phyloP scores from a whole-genome alignment of 2,329 filamentous ascomycete species.

The Daldinia eschscholtzii region DNA sequence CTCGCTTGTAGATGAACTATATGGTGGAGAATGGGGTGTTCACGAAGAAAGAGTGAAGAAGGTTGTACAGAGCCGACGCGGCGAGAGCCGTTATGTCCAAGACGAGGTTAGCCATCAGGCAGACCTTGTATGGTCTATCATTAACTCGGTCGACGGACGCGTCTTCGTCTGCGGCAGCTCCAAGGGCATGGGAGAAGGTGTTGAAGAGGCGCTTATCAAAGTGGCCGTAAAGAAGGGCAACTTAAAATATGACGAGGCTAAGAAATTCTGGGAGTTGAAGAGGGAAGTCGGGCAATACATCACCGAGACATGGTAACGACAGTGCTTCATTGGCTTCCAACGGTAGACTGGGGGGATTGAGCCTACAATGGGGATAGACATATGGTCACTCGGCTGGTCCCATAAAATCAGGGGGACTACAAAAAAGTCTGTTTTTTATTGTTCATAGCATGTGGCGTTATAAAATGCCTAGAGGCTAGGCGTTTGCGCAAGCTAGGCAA shows the following conservation, averaged over 20 bases:
- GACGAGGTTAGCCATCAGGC: slow-evolving; percentile 93
- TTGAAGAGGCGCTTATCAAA: slow-evolving; percentile 87
- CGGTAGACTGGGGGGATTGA: not conserved
- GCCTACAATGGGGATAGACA: not conserved
- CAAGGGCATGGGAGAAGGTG: slow-evolving; percentile 97
- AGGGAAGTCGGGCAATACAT: slow-evolving; percentile 95
- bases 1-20: slow-evolving; percentile 93
- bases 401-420: slow-evolving; percentile 4
- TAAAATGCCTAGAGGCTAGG: slow-evolving; percentile 32
- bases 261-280: slow-evolving; percentile 91
- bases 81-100: slow-evolving; percentile 92
- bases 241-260: slow-evolving; percentile 82
- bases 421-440: slow-evolving; percentile 23
- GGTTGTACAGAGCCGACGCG: slow-evolving; percentile 80
- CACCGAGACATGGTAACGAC: slow-evolving; percentile 76
- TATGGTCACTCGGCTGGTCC: slow-evolving; percentile 6
- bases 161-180: slow-evolving; percentile 97
- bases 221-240: slow-evolving; percentile 95
- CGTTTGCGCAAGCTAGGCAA: slow-evolving; percentile 39
- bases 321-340: not conserved
- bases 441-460: slow-evolving; percentile 33
- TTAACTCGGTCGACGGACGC: slow-evolving; percentile 94
- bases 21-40: slow-evolving; percentile 95
- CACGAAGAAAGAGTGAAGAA: slow-evolving; percentile 89
- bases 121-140: slow-evolving; percentile 98